Evolutionary conservation across 371 early-diverging fungal genomes (phyloP), one percentile per base, ranked within the genome.

Genomic region (Paraphysoderma sedebokerense): DNA sequence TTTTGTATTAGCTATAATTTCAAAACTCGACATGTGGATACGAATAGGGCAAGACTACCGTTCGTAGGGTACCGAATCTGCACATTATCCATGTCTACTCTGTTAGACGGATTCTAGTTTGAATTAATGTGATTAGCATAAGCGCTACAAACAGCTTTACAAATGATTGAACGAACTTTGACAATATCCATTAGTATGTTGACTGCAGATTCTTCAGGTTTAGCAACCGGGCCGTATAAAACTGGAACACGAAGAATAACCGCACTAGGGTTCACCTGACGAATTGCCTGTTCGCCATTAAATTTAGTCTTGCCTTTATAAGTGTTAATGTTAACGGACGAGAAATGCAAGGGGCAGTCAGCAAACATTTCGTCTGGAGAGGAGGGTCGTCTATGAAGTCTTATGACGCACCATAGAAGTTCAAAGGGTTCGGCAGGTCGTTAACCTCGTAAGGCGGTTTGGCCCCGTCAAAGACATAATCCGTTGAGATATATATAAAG

Each of bases 381-480:
- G 5, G 19, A 2, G 37, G 37, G n/a, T 2, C n/a, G 2, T 2
- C n/a, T 35, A 17, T 41, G 22, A 5, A 32, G 5, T 41, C 19
- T 12, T 46, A 38, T 20, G 38, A 41, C 47, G 17, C 26, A 63
- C 79, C 87, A 47, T 90, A 90, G 47, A 76, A 75, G 51, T 87
- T 81, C 23, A 90, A 58, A 36, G 91, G 91, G 50, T 82, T 76
- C 7, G 82, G 73, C 51, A 47, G 56, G 51, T 72, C 82, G 32
- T 65, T 65, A 2, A 76, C 74, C 19, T 80, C 63, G 52, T 86
- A 90, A 12, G 83, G 85, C 24, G 87, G 85, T 1, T 56, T 56
- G 4, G 61, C 77, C 31, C 91, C 91, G 49, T 90, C 89, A 66
- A 88, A 90, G 11, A 90, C 89, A 54, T 87, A 87, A 59, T 90